These are phyloP conservation scores for Boletus barrowsii DNA, from an alignment of 768 basidiomycete genomes.

Conservation along the genomic window DNA sequence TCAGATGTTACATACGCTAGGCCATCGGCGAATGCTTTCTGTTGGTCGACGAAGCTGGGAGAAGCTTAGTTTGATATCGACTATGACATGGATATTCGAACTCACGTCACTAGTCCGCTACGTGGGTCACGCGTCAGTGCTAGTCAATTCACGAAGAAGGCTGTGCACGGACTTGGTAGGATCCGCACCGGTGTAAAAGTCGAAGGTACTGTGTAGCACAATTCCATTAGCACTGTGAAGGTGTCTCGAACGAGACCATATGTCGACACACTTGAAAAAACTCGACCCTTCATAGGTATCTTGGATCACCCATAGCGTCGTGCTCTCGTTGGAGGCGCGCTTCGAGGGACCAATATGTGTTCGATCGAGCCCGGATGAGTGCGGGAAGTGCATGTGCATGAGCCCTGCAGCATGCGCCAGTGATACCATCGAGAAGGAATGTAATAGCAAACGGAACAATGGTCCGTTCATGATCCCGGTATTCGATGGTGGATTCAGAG, in stretches of 20 bases:
- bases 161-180: conserved; percentile 52
- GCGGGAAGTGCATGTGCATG: conserved; percentile 2
- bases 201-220: conserved; percentile 43
- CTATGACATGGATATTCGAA: conserved; percentile 6
- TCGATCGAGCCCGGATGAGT: neutral
- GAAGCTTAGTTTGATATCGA: conserved; percentile 7
- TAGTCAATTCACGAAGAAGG: conserved; percentile 5
- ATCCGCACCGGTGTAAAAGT: conserved; percentile 59
- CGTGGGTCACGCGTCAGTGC: conserved; percentile 12
- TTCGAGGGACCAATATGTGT: conserved; percentile 10
- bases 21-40: conserved; percentile 48
- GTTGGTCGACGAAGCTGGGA: conserved; percentile 58
- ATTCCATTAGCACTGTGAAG: conserved; percentile 1
- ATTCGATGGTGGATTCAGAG: conserved; percentile 12
- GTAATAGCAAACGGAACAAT: conserved; percentile 12
- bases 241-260: neutral
- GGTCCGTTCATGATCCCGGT: neutral
- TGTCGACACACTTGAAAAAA: conserved; percentile 63
- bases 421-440: conserved; percentile 11
- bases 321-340: conserved; percentile 14
- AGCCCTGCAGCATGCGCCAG: conserved; percentile 16
- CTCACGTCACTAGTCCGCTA: conserved; percentile 73
- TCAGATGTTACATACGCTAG: conserved; percentile 58
- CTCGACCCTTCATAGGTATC: conserved; percentile 63
- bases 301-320: conserved; percentile 64